Base-by-base conservation (phyloP, 192 early-diverging fungal genomes). In the Fimicolochytrium jonesii region DNA sequence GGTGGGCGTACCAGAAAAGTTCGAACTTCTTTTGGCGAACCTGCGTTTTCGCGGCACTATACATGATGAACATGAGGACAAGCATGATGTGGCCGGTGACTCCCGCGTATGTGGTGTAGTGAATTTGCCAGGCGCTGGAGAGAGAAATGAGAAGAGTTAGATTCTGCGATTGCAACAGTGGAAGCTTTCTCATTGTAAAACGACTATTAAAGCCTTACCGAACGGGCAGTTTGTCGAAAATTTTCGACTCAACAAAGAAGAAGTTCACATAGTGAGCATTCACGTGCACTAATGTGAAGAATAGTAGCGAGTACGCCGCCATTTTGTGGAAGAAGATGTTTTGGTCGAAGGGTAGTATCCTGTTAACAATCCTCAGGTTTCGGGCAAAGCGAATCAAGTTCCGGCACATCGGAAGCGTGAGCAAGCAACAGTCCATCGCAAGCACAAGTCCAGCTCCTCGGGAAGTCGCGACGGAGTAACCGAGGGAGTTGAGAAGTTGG, bases 1-100 rank as follows among this genome's bases (percentile, higher is more conserved):
- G 89, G 72, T 92, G 90, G 46, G 79, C 75, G 67, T 80, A 88
- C 79, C 88, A 91, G 68, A 92, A 91, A 48, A 79, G 37, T 75
- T 92, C 88, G 71, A 88, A 91, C 28, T 86, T 55, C 54, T 56
- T 59, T 0, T 43, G 72, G 35, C 87, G 76, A 37, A 86, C 71
- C 15, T 73, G 73, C 18, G 68, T 70, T 51, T 80, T 73, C 3
- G 89, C 78, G 1, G 84, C 77, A 28, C 61, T 64, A 34, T 80
- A 70, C 48, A 89, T 88, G 49, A 85, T 44, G 25, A 87, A 57
- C 31, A 89, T 64, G 37, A 66, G 49, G 37, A 88, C 37, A n/a
- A 82, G 45, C 75, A 89, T 81, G 23, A 85, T 67, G 64, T 89
- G 84, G 15, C 89, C 89, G 2, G 89, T 91, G 65, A 58, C 66